Evolutionary conservation across 176 grass and related monocot genomes (phyloP).

Genomic region (Saccharum spontaneum): DNA sequence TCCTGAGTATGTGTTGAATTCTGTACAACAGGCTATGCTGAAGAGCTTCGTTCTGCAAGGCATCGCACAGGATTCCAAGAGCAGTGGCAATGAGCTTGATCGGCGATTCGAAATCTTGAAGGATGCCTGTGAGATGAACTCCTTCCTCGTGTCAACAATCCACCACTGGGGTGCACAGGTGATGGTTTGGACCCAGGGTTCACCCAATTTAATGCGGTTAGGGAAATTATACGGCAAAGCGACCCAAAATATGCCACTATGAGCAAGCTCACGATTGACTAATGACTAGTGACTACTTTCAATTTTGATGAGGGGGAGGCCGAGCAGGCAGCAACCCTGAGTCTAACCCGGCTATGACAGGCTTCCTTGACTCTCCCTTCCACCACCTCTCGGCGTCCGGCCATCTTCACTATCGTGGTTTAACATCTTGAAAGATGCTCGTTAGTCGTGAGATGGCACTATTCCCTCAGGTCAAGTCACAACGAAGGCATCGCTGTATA

Average conservation of each 20-base stretch:
- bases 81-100: constrained; percentile 38
- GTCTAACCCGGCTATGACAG: not conserved
- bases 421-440: too few relatives aligned
- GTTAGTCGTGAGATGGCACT: not conserved
- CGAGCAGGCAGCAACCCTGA: not conserved
- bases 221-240: not conserved
- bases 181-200: too few relatives aligned
- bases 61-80: constrained; percentile 39
- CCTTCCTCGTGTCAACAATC: constrained; percentile 33
- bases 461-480: too few relatives aligned
- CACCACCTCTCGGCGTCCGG: too few relatives aligned
- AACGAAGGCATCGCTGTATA: too few relatives aligned
- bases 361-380: not conserved
- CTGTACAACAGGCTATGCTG: constrained; percentile 58
- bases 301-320: not conserved
- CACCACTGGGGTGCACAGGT: too few relatives aligned
- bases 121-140: constrained; percentile 74
- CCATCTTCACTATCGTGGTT: too few relatives aligned
- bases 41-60: constrained; percentile 57
- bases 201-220: too few relatives aligned
- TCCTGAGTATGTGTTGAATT: constrained; percentile 6
- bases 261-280: not conserved
- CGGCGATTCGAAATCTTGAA: constrained; percentile 55
- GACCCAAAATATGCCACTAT: not conserved
- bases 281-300: not conserved